These are phyloP conservation scores for Penicillium sp. DNA, from an alignment of 2,329 filamentous ascomycete genomes.

Conservation along the genomic window DNA sequence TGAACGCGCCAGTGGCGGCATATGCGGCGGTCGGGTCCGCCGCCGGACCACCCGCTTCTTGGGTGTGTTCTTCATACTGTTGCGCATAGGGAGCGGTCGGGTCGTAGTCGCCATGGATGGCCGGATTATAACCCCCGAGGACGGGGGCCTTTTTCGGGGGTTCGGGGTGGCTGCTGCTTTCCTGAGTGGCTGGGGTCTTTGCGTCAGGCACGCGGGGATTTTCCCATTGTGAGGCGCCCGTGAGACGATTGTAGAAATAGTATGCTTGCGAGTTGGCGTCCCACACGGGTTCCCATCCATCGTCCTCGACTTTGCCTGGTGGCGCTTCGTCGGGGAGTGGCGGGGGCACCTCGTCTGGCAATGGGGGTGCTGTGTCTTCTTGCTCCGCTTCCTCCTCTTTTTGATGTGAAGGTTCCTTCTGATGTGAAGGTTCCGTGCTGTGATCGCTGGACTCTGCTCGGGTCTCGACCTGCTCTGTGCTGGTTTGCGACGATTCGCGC, in stretches of 20 bases:
- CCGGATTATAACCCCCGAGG: conserved; percentile 79
- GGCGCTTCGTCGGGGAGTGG: conserved; percentile 51
- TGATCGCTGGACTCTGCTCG: conserved; percentile 15
- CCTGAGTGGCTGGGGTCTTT: conserved; percentile 24
- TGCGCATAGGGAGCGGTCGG: conserved; percentile 91
- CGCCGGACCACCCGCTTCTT: conserved; percentile 13
- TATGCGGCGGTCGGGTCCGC: conserved; percentile 51
- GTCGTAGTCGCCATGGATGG: conserved; percentile 94
- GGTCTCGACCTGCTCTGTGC: not conserved
- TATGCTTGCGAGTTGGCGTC: conserved; percentile 62
- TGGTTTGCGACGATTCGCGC: conserved; percentile 70
- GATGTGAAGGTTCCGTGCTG: no score
- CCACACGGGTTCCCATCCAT: conserved; percentile 79
- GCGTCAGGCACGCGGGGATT: conserved; percentile 67
- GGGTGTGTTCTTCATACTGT: conserved; percentile 38
- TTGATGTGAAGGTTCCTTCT: no score
- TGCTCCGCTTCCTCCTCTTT: conserved; percentile 14
- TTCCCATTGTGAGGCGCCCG: conserved; percentile 70
- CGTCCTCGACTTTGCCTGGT: conserved; percentile 45
- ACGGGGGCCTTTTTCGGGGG: conserved; percentile 41
- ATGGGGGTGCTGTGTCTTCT: conserved; percentile 32
- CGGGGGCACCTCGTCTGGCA: conserved; percentile 43
- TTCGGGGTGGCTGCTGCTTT: conserved; percentile 30
- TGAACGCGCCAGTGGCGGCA: conserved; percentile 69
- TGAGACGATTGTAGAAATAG: conserved; percentile 82